phyloP scores from a whole-genome alignment of 2,329 filamentous ascomycete species.

The Pseudodiploospora longispora region DNA sequence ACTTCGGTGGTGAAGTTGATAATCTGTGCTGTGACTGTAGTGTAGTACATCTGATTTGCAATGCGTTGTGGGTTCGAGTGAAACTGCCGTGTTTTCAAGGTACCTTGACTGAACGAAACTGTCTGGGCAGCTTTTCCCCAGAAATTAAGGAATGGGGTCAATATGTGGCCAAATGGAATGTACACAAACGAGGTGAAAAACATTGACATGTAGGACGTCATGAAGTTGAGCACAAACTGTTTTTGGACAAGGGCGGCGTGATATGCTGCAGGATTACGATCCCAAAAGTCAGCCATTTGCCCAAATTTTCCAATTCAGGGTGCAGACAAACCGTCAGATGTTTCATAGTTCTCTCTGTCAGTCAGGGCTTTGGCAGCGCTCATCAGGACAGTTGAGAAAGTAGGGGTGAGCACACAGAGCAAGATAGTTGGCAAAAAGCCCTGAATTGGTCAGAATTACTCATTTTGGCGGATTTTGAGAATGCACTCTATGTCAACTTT shows the following conservation, averaged over 20 bases:
- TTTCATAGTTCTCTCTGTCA: conserved; percentile 86
- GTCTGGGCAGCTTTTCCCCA: conserved; percentile 68
- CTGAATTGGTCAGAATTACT: conserved; percentile 32
- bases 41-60: conserved; percentile 89
- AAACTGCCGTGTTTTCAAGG: conserved; percentile 59
- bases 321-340: conserved; percentile 52
- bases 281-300: conserved; percentile 1
- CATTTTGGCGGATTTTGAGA: neutral
- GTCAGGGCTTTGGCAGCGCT: conserved; percentile 69
- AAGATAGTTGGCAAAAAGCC: conserved; percentile 83
- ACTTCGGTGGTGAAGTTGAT: conserved; percentile 82
- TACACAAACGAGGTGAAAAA: conserved; percentile 91
- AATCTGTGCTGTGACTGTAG: conserved; percentile 87
- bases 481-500: neutral
- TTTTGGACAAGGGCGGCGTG: conserved; percentile 82
- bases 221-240: conserved; percentile 93
- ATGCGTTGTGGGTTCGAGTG: conserved; percentile 76
- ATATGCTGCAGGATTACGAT: conserved; percentile 44
- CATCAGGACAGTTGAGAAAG: conserved; percentile 68
- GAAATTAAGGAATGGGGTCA: conserved; percentile 80
- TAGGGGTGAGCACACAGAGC: conserved; percentile 72
- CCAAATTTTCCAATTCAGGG: too few relatives aligned
- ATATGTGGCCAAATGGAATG: conserved; percentile 76
- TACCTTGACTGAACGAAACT: conserved; percentile 67
- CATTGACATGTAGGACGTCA: conserved; percentile 89